Base-by-base conservation (phyloP, 768 basidiomycete species). In the Tephrocybe sp. region DNA sequence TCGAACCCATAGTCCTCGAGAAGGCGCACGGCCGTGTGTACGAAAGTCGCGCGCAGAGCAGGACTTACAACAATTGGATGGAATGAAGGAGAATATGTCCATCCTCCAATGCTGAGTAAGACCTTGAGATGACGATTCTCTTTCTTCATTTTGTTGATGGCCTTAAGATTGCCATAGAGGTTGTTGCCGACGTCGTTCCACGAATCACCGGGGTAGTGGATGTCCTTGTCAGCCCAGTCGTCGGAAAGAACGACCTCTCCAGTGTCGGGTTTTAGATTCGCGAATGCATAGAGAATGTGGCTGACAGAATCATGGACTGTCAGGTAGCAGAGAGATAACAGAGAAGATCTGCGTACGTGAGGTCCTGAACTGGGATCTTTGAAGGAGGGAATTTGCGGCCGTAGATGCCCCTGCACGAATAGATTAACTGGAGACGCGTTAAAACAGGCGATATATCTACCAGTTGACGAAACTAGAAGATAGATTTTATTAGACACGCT, bases 141-240 rank as follows among this genome's bases (percentile, higher is more conserved):
- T 64, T 95, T 87, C 77, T 98, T 98, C 58, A 98, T 76, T 30
- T 88, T 79, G 68, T 94, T 95, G 51, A 98, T 80, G 44, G 89
- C 90, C 65, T 96, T 97, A 71, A 98, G 82, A 68, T 96, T 96
- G 47, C 95, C 95, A 61, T 96, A 98, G 14, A 98, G 80, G 67
- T 98, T 97, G 55, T 77, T 85, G 39, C 93, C 94, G 22, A 64
- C 65, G 47, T 98, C 96, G 58, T 94, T 88, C 97, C 97, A 99
- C 4, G 87, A 88, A 68, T 99, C 97, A 7, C 87, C 90, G 0
- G 88, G 85, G 65, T 96, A 95, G 65, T 98, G 97, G 40, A 98
- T 98, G 65, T 98, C 92, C 62, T 95, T 83, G 73, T 99, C 97
- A 0, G 94, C 87, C 96, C 96, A 98, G 2, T 75, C 66, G 60